These are phyloP conservation scores for Backusella luteola DNA, from an alignment of 192 early-diverging fungal species.

Conservation along the genomic window DNA sequence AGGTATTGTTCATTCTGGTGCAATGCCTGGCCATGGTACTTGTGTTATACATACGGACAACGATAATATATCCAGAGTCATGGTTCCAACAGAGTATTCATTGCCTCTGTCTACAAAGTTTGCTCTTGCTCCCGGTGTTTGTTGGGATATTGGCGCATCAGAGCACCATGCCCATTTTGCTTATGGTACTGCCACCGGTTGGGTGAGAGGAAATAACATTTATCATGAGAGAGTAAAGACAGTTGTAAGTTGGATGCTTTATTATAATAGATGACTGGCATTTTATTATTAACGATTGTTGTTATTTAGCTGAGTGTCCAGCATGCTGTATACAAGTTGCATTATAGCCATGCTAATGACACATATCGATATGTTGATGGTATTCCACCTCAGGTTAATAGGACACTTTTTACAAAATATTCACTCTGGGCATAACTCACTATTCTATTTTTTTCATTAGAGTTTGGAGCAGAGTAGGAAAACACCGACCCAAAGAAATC, in stretches of 20 bases:
- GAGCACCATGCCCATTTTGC: constrained; percentile 5
- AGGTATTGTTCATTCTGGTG: constrained; percentile 2
- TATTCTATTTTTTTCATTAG: not conserved
- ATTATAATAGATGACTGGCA: not conserved
- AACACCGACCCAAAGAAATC: not conserved
- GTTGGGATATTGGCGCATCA: constrained; percentile 9
- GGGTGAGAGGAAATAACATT: constrained; percentile 19
- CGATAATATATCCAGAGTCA: not conserved
- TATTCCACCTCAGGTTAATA: constrained; percentile 10
- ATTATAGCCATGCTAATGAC: constrained; percentile 8
- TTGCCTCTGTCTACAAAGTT: not conserved
- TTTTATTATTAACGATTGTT: not conserved
- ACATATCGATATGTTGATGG: constrained; percentile 26
- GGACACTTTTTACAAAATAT: not conserved
- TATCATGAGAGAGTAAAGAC: not conserved
- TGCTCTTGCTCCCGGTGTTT: not conserved
- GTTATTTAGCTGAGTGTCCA: not conserved
- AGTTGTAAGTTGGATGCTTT: constrained; percentile 1
- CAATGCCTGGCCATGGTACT: not conserved
- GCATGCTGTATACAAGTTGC: constrained; percentile 15
- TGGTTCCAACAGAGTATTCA: not conserved
- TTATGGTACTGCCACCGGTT: constrained; percentile 7
- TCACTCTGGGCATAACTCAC: not conserved
- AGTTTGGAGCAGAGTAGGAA: not conserved
- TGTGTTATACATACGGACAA: not conserved